Conservation (phyloP, 192 early-diverging fungal genomes). For the Backusella liffmaniae region DNA sequence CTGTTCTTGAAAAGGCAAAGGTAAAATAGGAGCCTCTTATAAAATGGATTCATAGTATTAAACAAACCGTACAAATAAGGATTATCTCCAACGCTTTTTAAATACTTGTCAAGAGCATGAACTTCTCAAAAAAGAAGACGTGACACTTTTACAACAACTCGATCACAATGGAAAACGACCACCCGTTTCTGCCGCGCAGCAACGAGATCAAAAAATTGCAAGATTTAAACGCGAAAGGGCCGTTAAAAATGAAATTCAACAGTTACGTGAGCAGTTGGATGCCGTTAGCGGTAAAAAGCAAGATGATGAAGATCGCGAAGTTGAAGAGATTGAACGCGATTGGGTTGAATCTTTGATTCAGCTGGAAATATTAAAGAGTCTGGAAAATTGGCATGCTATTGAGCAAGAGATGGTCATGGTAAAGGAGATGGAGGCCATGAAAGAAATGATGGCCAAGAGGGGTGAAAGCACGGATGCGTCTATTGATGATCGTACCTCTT, state of each 20-base stretch:
- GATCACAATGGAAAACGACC: conserved; percentile 19
- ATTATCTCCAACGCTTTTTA: conserved; percentile 40
- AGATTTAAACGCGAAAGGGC: conserved; percentile 78
- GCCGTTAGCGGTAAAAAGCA: conserved; percentile 13
- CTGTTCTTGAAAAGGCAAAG: conserved; percentile 48
- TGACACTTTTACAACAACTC: background rate
- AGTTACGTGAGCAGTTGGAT: conserved; percentile 24
- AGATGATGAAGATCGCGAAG: conserved; percentile 45
- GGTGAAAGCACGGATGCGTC: conserved; percentile 5
- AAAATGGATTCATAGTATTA: background rate
- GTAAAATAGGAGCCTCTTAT: conserved; percentile 25
- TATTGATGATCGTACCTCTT: conserved; percentile 21
- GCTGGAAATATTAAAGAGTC: conserved; percentile 65
- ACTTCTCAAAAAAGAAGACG: conserved; percentile 33
- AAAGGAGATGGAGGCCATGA: conserved; percentile 65
- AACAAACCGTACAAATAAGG: conserved; percentile 15
- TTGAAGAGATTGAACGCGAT: conserved; percentile 80
- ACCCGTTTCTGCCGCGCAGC: conserved; percentile 37
- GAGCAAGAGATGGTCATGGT: conserved; percentile 81
- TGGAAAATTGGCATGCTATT: conserved; percentile 69
- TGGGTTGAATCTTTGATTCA: conserved; percentile 70
- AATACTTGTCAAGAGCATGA: conserved; percentile 35
- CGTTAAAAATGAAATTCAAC: conserved; percentile 55
- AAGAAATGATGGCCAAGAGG: conserved; percentile 27
- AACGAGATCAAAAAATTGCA: conserved; percentile 69